These are phyloP conservation scores for Zoysia matrella DNA, from an alignment of 202 grass and related monocot species.

Conservation along the genomic window DNA sequence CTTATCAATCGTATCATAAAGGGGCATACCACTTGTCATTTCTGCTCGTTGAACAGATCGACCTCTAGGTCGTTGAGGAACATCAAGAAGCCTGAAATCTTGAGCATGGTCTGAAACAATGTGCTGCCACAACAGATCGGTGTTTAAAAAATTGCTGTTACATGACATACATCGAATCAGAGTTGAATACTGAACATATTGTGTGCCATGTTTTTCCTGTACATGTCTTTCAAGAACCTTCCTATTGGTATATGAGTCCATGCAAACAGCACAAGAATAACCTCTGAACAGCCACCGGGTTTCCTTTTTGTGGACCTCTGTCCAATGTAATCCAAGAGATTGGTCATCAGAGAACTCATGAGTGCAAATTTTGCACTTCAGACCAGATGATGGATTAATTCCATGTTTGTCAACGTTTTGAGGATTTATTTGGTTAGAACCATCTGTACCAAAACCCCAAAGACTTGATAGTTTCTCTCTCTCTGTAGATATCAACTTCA, in stretches of 20 bases:
- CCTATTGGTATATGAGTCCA: constrained; percentile 90
- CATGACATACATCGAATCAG: constrained; percentile 89
- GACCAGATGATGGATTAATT: constrained; percentile 42
- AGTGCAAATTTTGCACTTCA: constrained; percentile 88
- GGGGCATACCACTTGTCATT: constrained; percentile 48
- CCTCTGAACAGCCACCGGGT: constrained; percentile 93
- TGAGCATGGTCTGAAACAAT: constrained; percentile 79
- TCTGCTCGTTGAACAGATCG: constrained; percentile 50
- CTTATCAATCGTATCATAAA: constrained; percentile 47
- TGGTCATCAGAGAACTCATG: constrained; percentile 76
- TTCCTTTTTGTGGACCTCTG: constrained; percentile 86
- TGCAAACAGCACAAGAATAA: constrained; percentile 93
- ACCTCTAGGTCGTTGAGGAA: constrained; percentile 49
- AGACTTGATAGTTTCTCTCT: constrained; percentile 80
- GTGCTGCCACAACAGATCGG: constrained; percentile 89
- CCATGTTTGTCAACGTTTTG: constrained; percentile 53
- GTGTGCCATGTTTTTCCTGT: constrained; percentile 75
- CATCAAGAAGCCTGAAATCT: constrained; percentile 68
- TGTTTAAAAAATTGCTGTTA: constrained; percentile 78
- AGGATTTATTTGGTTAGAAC: constrained; percentile 53
- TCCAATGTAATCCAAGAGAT: constrained; percentile 83
- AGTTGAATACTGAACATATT: constrained; percentile 81
- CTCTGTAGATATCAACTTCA: constrained; percentile 87
- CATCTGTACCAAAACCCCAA: constrained; percentile 71
- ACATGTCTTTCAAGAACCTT: constrained; percentile 92